Evolutionary conservation across 192 early-diverging fungal genomes (phyloP).

Genomic region (Coemansia sp.): DNA sequence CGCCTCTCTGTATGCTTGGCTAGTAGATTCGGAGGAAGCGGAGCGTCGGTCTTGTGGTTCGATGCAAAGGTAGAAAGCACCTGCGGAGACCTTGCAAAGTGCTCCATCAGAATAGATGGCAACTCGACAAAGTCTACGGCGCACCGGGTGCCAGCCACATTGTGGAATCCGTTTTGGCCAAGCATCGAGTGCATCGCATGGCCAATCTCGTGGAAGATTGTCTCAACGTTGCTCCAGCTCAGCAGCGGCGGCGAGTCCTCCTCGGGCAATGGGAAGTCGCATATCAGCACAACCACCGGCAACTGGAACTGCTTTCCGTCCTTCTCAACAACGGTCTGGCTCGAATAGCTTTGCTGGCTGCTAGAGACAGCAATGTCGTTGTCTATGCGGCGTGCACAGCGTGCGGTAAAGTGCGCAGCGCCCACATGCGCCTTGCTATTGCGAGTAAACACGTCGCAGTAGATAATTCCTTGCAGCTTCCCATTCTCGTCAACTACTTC

Average conservation of each 20-base stretch:
- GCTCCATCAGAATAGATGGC: constrained; percentile 94
- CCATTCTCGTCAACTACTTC: constrained; percentile 88
- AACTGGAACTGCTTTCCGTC: constrained; percentile 61
- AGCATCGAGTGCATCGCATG: constrained; percentile 99
- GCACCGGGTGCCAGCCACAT: constrained; percentile 93
- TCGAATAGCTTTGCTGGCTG: constrained; percentile 15
- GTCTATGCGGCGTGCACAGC: constrained; percentile 84
- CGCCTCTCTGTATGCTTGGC: constrained; percentile 58
- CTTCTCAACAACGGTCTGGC: constrained; percentile 50
- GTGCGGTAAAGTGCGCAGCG: constrained; percentile 95
- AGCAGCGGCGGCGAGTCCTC: constrained; percentile 63
- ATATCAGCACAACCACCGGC: constrained; percentile 73
- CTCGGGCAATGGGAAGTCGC: constrained; percentile 62
- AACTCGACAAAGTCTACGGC: constrained; percentile 96
- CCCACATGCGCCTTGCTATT: constrained; percentile 69
- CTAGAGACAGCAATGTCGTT: constrained; percentile 60
- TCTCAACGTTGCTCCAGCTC: constrained; percentile 84
- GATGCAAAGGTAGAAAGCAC: constrained; percentile 74
- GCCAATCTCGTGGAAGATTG: constrained; percentile 98
- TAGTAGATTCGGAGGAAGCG: constrained; percentile 60
- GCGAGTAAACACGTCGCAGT: constrained; percentile 90
- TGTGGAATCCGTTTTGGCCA: constrained; percentile 92
- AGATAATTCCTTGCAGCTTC: constrained; percentile 85
- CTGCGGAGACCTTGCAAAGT: constrained; percentile 75
- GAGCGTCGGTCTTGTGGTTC: constrained; percentile 69